Conservation (phyloP, 1,284 basidiomycete genomes). For the Apiotrichum akiyoshidainum region DNA sequence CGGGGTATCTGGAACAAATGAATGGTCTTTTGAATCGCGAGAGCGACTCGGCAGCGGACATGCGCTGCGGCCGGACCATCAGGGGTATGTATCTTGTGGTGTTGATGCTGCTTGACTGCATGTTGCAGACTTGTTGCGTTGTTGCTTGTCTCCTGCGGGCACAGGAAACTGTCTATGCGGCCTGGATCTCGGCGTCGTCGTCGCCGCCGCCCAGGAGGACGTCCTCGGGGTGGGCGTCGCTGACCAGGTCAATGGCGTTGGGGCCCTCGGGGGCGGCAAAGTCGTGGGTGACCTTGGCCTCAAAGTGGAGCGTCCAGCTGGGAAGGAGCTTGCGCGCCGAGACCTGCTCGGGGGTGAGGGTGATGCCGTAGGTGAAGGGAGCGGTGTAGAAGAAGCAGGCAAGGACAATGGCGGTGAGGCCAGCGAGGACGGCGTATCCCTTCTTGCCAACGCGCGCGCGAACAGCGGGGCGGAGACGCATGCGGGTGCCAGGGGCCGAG, state of each 20-base stretch:
- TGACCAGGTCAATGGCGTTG: neutral
- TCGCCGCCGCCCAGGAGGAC: neutral
- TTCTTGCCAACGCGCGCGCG: conserved; percentile 66
- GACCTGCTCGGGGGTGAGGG: conserved; percentile 74
- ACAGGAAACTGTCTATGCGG: neutral
- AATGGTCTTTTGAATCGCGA: too few species aligned
- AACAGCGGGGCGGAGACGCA: conserved; percentile 60
- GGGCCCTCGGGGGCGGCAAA: neutral
- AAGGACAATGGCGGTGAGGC: conserved; percentile 60
- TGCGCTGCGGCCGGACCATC: too few species aligned
- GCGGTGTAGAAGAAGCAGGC: conserved; percentile 70
- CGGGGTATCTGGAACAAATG: neutral
- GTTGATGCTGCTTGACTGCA: too few species aligned
- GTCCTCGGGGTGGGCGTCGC: neutral
- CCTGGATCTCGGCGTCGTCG: neutral
- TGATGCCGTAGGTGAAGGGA: conserved; percentile 86
- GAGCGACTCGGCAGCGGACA: too few species aligned
- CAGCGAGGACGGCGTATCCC: conserved; percentile 56
- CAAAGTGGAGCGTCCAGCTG: conserved; percentile 49
- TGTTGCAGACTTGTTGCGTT: too few species aligned
- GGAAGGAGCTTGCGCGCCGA: conserved; percentile 46
- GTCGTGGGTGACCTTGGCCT: conserved; percentile 31
- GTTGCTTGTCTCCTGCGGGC: too few species aligned
- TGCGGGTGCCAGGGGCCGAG: conserved; percentile 63
- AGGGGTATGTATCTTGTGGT: too few species aligned